These are phyloP conservation scores for Hymenoscyphus fructigenus DNA, from an alignment of 2,329 filamentous ascomycete species.

Conservation along the genomic window DNA sequence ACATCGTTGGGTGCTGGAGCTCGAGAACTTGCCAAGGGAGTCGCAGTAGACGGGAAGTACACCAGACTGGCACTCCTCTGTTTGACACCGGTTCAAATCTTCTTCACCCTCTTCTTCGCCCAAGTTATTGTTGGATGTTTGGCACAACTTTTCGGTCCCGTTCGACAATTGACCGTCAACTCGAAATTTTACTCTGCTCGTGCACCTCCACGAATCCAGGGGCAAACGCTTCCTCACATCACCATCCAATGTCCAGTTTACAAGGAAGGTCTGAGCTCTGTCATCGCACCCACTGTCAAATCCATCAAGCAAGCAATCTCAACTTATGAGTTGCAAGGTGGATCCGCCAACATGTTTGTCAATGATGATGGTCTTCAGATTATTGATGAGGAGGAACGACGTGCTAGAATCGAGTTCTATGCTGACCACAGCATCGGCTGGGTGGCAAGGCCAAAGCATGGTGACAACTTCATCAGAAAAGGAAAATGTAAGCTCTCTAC, in stretches of 20 bases:
- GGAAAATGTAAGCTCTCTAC: slow-evolving; percentile 49
- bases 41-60: slow-evolving; percentile 62
- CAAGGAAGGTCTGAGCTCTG: slow-evolving; percentile 74
- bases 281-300: slow-evolving; percentile 75
- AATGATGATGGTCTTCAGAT: slow-evolving; percentile 75
- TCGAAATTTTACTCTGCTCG: slow-evolving; percentile 79
- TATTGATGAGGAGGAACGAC: slow-evolving; percentile 59
- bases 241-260: slow-evolving; percentile 88
- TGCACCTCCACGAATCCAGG: slow-evolving; percentile 62
- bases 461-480: slow-evolving; percentile 59
- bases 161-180: slow-evolving; percentile 71
- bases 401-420: slow-evolving; percentile 66
- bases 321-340: slow-evolving; percentile 74
- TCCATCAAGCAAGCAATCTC: slow-evolving; percentile 77
- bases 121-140: slow-evolving; percentile 76
- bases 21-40: slow-evolving; percentile 67
- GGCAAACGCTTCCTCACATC: slow-evolving; percentile 62
- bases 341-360: slow-evolving; percentile 75
- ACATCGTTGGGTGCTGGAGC: slow-evolving; percentile 68
- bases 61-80: slow-evolving; percentile 63
- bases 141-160: slow-evolving; percentile 73
- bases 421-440: slow-evolving; percentile 68
- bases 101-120: slow-evolving; percentile 80
- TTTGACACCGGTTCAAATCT: slow-evolving; percentile 70
- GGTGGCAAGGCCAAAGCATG: slow-evolving; percentile 65